These are phyloP conservation scores for Phytophthora agathidicida DNA, from an alignment of 352 stramenopile species.

Conservation along the genomic window DNA sequence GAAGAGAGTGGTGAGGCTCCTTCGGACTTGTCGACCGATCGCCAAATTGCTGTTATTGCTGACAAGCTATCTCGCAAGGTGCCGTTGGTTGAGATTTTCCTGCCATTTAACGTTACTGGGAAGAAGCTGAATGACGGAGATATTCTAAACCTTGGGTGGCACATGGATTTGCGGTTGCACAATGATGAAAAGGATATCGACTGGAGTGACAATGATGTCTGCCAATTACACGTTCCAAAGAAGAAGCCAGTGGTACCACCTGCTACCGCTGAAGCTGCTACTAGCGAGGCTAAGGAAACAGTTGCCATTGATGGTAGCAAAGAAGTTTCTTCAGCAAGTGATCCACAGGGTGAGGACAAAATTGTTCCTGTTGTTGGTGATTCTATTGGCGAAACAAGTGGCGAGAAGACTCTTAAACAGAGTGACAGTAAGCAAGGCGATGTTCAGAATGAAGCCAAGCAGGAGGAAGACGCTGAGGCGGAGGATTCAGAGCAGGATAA, in stretches of 20 bases:
- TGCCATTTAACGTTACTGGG: conserved; percentile 75
- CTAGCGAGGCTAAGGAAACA: conserved; percentile 14
- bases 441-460: conserved; percentile 4
- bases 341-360: conserved; percentile 1
- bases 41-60: conserved; percentile 1
- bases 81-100: conserved; percentile 54
- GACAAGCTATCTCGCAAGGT: conserved; percentile 21
- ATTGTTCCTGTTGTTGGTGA: conserved; percentile 4
- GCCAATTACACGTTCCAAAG: conserved; percentile 53
- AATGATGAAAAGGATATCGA: conserved; percentile 62
- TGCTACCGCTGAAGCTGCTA: conserved; percentile 9
- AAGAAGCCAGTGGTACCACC: conserved; percentile 23
- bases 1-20: not conserved
- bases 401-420: conserved; percentile 21
- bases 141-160: conserved; percentile 56
- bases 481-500: conserved; percentile 20
- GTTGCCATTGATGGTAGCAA: not conserved
- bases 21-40: conserved; percentile 2
- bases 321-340: not conserved
- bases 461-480: conserved; percentile 6
- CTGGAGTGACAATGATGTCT: conserved; percentile 60
- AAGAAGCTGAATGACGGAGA: conserved; percentile 65
- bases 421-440: not conserved
- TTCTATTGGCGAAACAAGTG: not conserved
- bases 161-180: conserved; percentile 57